These are phyloP conservation scores for Picochlorum sp. DNA, from an alignment of 139 green algal genomes.

Conservation along the genomic window DNA sequence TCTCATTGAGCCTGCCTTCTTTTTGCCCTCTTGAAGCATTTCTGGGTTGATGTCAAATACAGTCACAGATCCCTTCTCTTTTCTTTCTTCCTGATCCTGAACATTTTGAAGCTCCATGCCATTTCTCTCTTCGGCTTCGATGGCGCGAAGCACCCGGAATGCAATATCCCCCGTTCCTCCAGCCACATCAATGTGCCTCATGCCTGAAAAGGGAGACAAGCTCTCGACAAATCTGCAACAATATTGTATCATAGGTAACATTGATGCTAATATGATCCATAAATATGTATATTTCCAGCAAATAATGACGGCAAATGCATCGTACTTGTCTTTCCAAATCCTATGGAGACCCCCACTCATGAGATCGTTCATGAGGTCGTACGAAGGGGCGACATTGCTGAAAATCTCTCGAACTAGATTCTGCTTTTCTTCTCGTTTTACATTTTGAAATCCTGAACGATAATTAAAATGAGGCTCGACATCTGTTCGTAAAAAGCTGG, in stretches of 20 bases:
- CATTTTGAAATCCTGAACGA: conserved; percentile 45
- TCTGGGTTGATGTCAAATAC: conserved; percentile 92
- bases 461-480: background rate
- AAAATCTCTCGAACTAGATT: conserved; percentile 78
- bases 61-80: conserved; percentile 25
- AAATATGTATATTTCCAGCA: background rate
- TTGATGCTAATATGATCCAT: background rate
- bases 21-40: conserved; percentile 82
- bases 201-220: conserved; percentile 70
- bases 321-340: conserved; percentile 96
- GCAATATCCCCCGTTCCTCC: conserved; percentile 93
- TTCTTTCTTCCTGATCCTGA: background rate
- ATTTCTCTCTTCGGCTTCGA: background rate
- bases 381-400: conserved; percentile 72
- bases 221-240: conserved; percentile 66
- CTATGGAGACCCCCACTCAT: conserved; percentile 95
- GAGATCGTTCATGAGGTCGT: conserved; percentile 99
- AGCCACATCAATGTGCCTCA: conserved; percentile 92
- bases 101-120: background rate
- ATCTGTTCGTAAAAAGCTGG: background rate
- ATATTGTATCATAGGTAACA: too few species aligned
- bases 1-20: conserved; percentile 31
- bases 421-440: conserved; percentile 35
- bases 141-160: conserved; percentile 56
- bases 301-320: conserved; percentile 17